Conservation (phyloP, 2,329 filamentous ascomycete species). For the Trichoderma breve region DNA sequence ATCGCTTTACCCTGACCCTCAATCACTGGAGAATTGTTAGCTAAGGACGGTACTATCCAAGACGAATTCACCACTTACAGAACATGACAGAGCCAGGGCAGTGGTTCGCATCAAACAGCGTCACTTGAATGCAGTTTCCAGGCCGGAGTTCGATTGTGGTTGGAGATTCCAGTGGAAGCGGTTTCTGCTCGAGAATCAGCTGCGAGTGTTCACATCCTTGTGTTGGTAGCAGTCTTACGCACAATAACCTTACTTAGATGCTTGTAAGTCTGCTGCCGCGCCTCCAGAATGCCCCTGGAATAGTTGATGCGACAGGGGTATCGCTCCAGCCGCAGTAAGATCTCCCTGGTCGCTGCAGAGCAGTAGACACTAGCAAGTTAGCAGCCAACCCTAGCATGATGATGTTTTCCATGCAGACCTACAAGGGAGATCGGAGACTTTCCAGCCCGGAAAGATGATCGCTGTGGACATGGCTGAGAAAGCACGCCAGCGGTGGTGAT, state of each 20-base stretch:
- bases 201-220: too few species aligned
- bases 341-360: slow-evolving; percentile 76
- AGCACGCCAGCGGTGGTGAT: slow-evolving; percentile 72
- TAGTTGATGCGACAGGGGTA: slow-evolving; percentile 80
- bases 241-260: slow-evolving; percentile 70
- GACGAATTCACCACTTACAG: slow-evolving; percentile 40
- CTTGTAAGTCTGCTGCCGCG: slow-evolving; percentile 70
- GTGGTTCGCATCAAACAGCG: slow-evolving; percentile 87
- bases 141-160: slow-evolving; percentile 72
- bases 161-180: slow-evolving; percentile 78
- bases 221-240: slow-evolving; percentile 17
- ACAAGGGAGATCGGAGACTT: slow-evolving; percentile 72
- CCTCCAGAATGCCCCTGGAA: slow-evolving; percentile 72
- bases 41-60: neutral
- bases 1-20: slow-evolving; percentile 70
- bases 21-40: slow-evolving; percentile 52
- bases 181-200: slow-evolving; percentile 51
- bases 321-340: slow-evolving; percentile 77
- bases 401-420: slow-evolving; percentile 23
- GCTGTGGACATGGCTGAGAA: slow-evolving; percentile 89
- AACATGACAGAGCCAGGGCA: slow-evolving; percentile 93
- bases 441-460: slow-evolving; percentile 85
- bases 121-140: slow-evolving; percentile 69
- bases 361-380: slow-evolving; percentile 66
- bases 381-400: neutral